Evolutionary conservation across 495 filamentous ascomycete species (phyloP).

Genomic region (Clohesyomyces aquaticus): DNA sequence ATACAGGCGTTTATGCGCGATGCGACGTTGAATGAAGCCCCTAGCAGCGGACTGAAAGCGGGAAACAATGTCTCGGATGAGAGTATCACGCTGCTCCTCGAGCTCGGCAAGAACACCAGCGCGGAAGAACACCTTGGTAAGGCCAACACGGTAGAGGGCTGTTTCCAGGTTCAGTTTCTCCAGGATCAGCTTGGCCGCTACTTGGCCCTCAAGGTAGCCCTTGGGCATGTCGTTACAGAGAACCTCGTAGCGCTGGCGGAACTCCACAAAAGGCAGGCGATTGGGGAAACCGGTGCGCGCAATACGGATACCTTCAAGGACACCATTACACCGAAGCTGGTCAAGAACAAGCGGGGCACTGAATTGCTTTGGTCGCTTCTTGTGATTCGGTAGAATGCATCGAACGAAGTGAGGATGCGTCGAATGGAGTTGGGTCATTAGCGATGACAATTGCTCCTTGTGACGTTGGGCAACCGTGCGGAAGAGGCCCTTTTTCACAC

Average conservation of each 20-base stretch:
- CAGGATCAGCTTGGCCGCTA: conserved; percentile 80
- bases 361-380: conserved; percentile 93
- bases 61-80: conserved; percentile 90
- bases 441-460: conserved; percentile 91
- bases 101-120: conserved; percentile 95
- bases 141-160: conserved; percentile 85
- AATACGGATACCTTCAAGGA: conserved; percentile 96
- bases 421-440: conserved; percentile 94
- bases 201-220: conserved; percentile 89
- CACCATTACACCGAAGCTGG: conserved; percentile 96
- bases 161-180: conserved; percentile 84
- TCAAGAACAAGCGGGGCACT: conserved; percentile 88
- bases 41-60: conserved; percentile 91
- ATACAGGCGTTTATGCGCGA: conserved; percentile 89
- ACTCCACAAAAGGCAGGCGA: conserved; percentile 87
- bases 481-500: conserved; percentile 98
- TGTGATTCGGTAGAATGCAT: conserved; percentile 98
- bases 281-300: conserved; percentile 99
- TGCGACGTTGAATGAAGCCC: conserved; percentile 83
- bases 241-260: conserved; percentile 96
- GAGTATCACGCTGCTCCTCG: conserved; percentile 88
- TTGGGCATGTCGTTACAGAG: conserved; percentile 87
- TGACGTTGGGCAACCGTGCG: conserved; percentile 95
- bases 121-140: conserved; percentile 98
- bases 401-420: conserved; percentile 99